Base-by-base conservation (phyloP, 2,329 filamentous ascomycete genomes). In the Aspergillus thermomutatus region DNA sequence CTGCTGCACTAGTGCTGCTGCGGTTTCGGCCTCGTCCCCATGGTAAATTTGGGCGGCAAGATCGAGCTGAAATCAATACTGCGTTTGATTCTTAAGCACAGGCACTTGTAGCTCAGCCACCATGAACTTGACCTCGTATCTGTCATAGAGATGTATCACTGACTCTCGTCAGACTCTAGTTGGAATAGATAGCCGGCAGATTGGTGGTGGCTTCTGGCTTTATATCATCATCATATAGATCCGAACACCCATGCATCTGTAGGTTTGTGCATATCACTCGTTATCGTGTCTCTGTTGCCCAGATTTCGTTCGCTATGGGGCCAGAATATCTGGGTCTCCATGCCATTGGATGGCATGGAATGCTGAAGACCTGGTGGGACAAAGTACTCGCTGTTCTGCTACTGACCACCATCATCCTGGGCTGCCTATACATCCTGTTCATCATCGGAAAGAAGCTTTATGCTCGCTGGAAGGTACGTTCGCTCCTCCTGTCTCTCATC, bases 361-460 rank as follows among this genome's bases (percentile, higher is more conserved):
- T 63, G 60, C 43, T 54, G 1, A 53, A 54, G 57, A 61, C 59
- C 53, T 63, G 60, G 60, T 63, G 60, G 60, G 51, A 56, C 50
- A 52, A 53, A 34, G 57, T 60, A 48, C 26, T 63, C 3, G 60
- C 60, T 8, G 53, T 49, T 3, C 61, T 57, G 37, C 50, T 63
- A 27, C 45, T 63, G 11, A 50, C 50, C 4, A 58, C 60, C 2
- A 61, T 61, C 51, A 47, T 58, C 4, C 34, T 61, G 3, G 60
- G 60, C 1, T 25, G 37, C 14, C 9, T 56, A 17, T 63, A 58
- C 47, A 52, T 63, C 21, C 26, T 63, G 23, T 57, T 52, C 27
- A 43, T 51, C 1, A 53, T 60, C n/a, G 57, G 57, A 7, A 50
- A 57, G 8, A 55, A 55, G 4, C 17, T 61, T 6, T 43, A 50